Evolutionary conservation across 176 grass and related monocot genomes (phyloP), one percentile per base, ranked within the genome.

Genomic region (Guadua angustifolia): DNA sequence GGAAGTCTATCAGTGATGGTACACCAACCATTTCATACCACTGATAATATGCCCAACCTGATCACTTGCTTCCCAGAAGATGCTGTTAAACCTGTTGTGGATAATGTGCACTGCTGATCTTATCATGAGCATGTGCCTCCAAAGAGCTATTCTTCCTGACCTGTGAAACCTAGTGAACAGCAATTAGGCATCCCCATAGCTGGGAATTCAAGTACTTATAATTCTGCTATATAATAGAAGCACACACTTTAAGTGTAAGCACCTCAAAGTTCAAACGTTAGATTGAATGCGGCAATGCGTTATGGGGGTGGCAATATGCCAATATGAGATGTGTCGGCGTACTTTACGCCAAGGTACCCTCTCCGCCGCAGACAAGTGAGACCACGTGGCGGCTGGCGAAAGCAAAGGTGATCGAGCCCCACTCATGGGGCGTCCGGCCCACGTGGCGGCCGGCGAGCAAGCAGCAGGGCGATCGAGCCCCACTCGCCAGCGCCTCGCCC

Each of bases 161-260:
- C 24, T 19, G 8, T 46, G 40, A 78, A 45, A 77, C n/a, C 12
- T 61, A 44, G n/a, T 12, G 2, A 13, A 19, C 57, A 42, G 22
- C 14, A 26, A 58, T 42, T 15, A 76, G 73, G 74, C 35, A 77
- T 75, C 18, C 73, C 55, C 55, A 42, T 43, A 77, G 16, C 75
- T 43, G 75, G 35, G 24, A 44, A 26, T 29, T 9, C 58, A 63
- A 45, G 22, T 46, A 16, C 42, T 14, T 78, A 40, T 78, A 32
- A 46, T 62, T 78, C 5, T 25, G 62, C 57, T 63, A 63, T 63
- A 63, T 33, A 63, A 33, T 32, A 63, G 26, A 33, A 16, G 26
- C 14, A 7, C 25, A 33, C 61, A 33, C 6, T 32, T 64, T 64
- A 33, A 64, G 0, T 64, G 40, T 9, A 43, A 43, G 40, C 40